These are phyloP conservation scores for Asterochloris erici DNA, from an alignment of 139 green algal genomes.

Conservation along the genomic window DNA sequence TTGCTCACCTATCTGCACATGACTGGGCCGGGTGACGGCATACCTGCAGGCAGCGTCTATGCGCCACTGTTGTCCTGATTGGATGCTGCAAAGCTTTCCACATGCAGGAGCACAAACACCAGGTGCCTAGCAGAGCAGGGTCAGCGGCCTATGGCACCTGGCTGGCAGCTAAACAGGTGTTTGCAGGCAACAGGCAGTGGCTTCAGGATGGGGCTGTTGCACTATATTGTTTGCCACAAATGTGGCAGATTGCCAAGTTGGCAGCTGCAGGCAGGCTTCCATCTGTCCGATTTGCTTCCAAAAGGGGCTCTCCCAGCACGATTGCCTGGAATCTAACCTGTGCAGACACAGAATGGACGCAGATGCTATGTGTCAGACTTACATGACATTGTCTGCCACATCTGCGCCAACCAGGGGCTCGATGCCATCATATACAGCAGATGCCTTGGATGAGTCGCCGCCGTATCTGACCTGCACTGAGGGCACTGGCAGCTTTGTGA, in stretches of 20 bases:
- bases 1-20: too few species aligned
- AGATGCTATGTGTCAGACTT: slow-evolving; percentile 50
- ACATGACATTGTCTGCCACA: slow-evolving; percentile 85
- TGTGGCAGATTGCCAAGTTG: too few species aligned
- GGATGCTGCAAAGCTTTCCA: too few species aligned
- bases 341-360: not conserved
- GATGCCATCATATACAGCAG: slow-evolving; percentile 72
- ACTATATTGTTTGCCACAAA: not conserved
- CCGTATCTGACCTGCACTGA: not conserved
- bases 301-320: not conserved
- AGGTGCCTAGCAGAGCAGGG: too few species aligned
- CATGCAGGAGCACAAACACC: too few species aligned
- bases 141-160: too few species aligned
- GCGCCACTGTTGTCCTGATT: too few species aligned
- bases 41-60: too few species aligned
- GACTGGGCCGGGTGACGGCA: too few species aligned
- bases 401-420: slow-evolving; percentile 63
- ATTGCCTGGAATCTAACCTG: not conserved
- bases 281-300: not conserved
- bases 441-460: slow-evolving; percentile 29
- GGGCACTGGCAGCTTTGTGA: too few species aligned
- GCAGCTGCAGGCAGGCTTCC: too few species aligned
- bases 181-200: not conserved
- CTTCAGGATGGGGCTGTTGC: not conserved
- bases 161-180: too few species aligned